Evolutionary conservation across 148 eudicot species (phyloP).

Genomic region (Heliamphora exappendiculata): DNA sequence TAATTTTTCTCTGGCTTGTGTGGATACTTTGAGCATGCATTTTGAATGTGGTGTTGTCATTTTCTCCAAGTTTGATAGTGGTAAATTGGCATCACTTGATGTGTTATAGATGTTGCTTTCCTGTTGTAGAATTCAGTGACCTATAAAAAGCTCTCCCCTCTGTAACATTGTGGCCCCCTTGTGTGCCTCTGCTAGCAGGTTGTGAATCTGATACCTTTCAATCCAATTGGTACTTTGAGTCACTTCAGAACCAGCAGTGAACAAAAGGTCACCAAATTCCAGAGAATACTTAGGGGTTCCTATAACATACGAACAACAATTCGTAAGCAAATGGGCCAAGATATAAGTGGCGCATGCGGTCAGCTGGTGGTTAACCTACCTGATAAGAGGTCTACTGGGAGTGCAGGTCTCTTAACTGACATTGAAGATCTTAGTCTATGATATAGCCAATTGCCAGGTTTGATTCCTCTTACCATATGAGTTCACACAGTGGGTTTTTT

Average conservation of each 20-base stretch:
- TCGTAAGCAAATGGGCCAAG: slow-evolving; percentile 97
- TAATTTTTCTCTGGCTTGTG: neutral
- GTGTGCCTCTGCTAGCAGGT: slow-evolving; percentile 44
- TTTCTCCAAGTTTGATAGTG: neutral
- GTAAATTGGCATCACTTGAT: neutral
- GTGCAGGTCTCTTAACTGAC: slow-evolving; percentile 42
- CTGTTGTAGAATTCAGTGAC: too few relatives aligned
- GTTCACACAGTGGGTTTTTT: too few relatives aligned
- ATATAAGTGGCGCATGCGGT: slow-evolving; percentile 97
- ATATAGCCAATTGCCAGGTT: slow-evolving; percentile 10
- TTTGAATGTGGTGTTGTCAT: neutral
- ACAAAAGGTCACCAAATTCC: slow-evolving; percentile 56
- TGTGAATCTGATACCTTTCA: slow-evolving; percentile 75
- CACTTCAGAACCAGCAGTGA: slow-evolving; percentile 60
- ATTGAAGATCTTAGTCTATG: slow-evolving; percentile 76
- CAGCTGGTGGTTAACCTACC: slow-evolving; percentile 68
- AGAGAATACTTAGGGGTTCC: slow-evolving; percentile 54
- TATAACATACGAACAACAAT: slow-evolving; percentile 58
- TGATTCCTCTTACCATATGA: neutral
- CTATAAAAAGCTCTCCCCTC: too few relatives aligned
- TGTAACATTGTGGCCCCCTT: neutral
- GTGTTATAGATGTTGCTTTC: neutral
- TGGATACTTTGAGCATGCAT: neutral
- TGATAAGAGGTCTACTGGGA: slow-evolving; percentile 27
- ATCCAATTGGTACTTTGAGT: slow-evolving; percentile 69